These are phyloP conservation scores for Cynara cardunculus DNA, from an alignment of 129 eudicot genomes.

Conservation along the genomic window DNA sequence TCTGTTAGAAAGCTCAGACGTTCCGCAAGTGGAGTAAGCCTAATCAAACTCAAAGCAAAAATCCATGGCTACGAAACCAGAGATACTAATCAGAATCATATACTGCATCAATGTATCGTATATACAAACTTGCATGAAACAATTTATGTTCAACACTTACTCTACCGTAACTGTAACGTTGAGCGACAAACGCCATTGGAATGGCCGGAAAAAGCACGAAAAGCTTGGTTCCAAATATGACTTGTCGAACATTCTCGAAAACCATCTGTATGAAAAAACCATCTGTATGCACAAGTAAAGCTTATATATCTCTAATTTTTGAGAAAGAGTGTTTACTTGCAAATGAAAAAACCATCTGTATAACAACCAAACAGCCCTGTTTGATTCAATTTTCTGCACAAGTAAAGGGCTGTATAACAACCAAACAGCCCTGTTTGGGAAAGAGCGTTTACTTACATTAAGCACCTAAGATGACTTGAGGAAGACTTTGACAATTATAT, in stretches of 20 bases:
- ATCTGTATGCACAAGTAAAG: no score
- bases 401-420: no score
- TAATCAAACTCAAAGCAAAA: constrained; percentile 78
- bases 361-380: no score
- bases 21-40: constrained; percentile 85
- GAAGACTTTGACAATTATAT: no score
- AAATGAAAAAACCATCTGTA: no score
- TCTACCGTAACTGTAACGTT: constrained; percentile 35
- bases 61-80: constrained; percentile 66
- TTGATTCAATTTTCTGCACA: no score
- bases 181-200: constrained; percentile 67
- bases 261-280: no score
- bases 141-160: constrained; percentile 37
- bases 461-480: no score
- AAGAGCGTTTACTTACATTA: no score
- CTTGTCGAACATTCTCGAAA: constrained; percentile 55
- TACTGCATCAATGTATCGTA: not conserved
- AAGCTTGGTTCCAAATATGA: constrained; percentile 73
- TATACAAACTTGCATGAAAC: not conserved
- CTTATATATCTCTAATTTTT: no score
- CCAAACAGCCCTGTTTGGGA: no score
- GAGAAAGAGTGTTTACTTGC: no score
- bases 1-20: constrained; percentile 83
- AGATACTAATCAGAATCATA: not conserved
- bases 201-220: constrained; percentile 62